Base-by-base conservation (phyloP, 768 basidiomycete species). In the Podaxis carcinomalis region DNA sequence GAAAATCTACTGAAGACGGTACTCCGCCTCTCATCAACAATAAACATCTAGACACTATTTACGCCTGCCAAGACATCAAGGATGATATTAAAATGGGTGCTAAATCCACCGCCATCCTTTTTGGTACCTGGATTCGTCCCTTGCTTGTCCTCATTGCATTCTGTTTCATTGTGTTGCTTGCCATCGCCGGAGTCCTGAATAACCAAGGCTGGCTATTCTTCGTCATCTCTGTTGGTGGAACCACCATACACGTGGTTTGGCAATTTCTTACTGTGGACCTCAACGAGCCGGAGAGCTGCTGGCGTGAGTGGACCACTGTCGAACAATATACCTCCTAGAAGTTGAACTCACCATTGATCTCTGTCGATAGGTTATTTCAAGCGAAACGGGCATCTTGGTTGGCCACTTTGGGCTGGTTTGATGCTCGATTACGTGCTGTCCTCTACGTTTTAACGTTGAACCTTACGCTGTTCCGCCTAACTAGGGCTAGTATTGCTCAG, bases 1-100 rank as follows among this genome's bases (percentile, higher is more conserved):
- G 16, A 4, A 35, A 35, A 35, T 49, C 25, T 49, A 6, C 25
- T 49, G 23, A 27, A 10, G 19, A 49, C 3, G 2, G 5, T 19
- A 21, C 42, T 7, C 42, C 10, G 42, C 27, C 7, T 50, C 58
- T 35, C 21, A 44, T 57, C 42, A 5, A 40, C 52, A 2, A n/a
- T 11, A 25, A 19, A 23, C 55, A 61, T 14, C 35, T 46, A 71
- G 80, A 90, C 70, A 87, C 87, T 6, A 85, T 89, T 62, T 92
- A 93, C 68, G 90, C 88, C 16, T 90, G 88, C 69, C 83, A 91
- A 76, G 91, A 93, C 71, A 86, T 87, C 59, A 72, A 78, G 59
- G 91, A 92, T 73, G 90, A 92, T 70, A 71, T 86, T 42, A 80
- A 83, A 54, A 85, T 83, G 59, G 88, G 87, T n/a, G 84, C 92